Evolutionary conservation across 768 basidiomycete genomes (phyloP).

Genomic region (Leccinum barrowsii): DNA sequence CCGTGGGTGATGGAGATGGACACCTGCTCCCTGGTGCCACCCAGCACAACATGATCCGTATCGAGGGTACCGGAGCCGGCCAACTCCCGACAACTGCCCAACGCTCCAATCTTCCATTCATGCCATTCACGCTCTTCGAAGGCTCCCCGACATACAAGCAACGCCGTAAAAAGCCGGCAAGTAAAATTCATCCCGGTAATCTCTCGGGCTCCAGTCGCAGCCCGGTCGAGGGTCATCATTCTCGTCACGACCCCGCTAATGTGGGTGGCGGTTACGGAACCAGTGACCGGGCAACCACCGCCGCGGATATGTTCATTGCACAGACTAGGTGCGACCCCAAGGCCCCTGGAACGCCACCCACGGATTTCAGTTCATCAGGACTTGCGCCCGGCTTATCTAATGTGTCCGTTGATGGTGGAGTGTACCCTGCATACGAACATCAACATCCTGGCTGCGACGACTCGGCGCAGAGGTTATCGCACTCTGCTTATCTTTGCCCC

Average conservation of each 20-base stretch:
- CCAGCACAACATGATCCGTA: conserved; percentile 20
- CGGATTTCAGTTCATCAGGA: conserved; percentile 15
- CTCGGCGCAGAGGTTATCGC: conserved; percentile 14
- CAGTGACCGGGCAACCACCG: conserved; percentile 38
- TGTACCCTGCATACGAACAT: conserved; percentile 18
- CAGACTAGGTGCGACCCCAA: conserved; percentile 58
- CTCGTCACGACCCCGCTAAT: conserved; percentile 8
- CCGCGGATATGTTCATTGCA: conserved; percentile 64
- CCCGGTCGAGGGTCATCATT: conserved; percentile 18
- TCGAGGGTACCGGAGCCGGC: conserved; percentile 21
- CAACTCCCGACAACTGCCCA: conserved; percentile 20
- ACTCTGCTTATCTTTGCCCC: conserved; percentile 14
- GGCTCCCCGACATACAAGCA: conserved; percentile 89
- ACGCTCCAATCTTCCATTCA: conserved; percentile 39
- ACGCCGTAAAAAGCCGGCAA: conserved; percentile 69
- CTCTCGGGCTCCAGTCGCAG: conserved; percentile 28
- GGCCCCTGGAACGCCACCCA: conserved; percentile 18
- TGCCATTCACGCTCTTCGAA: conserved; percentile 73
- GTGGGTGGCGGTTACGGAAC: conserved; percentile 29
- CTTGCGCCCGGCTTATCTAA: conserved; percentile 22
- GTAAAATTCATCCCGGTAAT: conserved; percentile 29
- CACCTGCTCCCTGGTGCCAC: conserved; percentile 7
- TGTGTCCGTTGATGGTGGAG: conserved; percentile 20
- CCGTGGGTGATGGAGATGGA: conserved; percentile 12
- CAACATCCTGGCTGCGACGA: conserved; percentile 18